Base-by-base conservation (phyloP, 2,329 filamentous ascomycete genomes). In the Madurella mycetomatis region DNA sequence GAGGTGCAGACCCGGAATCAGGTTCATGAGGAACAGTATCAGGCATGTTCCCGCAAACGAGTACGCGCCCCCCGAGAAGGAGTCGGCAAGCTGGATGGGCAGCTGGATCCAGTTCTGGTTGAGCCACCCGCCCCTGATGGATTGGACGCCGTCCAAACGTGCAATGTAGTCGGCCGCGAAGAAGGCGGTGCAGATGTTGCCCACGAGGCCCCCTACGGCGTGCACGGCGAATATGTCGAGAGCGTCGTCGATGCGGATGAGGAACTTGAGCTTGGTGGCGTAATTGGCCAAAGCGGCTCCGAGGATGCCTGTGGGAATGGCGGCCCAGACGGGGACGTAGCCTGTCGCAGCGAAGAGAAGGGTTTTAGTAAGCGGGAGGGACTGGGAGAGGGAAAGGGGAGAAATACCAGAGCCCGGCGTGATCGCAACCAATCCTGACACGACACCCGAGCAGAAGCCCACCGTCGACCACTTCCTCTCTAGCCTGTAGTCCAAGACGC, bases 381-480 rank as follows among this genome's bases (percentile, higher is more conserved):
- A 31, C 11, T 2, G 37, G 16, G 11, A 17, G 12, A 4, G n/a
- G 18, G 32, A 12, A 47, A 7, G 18, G 4, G 18, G 17, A 25
- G n/a, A 64, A 73, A 60, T 68, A 67, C 88, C 91, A 53, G 90
- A 94, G 32, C 87, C 91, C 7, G 91, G 91, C 9, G 91, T 96
- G 61, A 96, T 95, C 55, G 86, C 86, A 5, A 96, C 90, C 17
- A 96, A 79, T 17, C 91, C 91, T 34, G 90, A 87, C 64, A 96
- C 87, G 19, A 95, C 87, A 59, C 91, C 91, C 0, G 88, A 94
- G 74, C 91, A 96, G 78, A 95, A 95, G 2, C 91, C 91, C 25
- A 96, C 90, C 1, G 90, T 92, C 0, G 90, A 95, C 87, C 89
- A 96, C 75, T 95, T 95, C 65, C 84, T 82, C 74, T 95, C 90